Base-by-base conservation (phyloP, 1,284 basidiomycete genomes). In the Puccinia triticina region DNA sequence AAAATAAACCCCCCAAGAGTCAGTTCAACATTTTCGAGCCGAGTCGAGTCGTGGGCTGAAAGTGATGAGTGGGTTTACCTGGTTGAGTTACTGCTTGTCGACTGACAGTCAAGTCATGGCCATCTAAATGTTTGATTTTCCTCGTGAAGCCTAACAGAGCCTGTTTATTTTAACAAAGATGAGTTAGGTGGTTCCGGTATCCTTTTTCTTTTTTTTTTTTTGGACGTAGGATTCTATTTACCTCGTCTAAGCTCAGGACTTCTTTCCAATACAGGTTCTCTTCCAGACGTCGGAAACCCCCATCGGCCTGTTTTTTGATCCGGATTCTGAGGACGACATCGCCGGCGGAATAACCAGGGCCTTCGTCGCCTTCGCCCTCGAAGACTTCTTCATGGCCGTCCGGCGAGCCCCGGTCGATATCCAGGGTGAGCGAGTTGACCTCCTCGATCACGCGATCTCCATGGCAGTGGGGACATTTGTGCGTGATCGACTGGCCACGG, bases 361-460 rank as follows among this genome's bases (percentile, higher is more conserved):
- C 93, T 88, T 98, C 95, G 86, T 98, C 96, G 59, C 93, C 93
- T 87, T 97, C 95, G 32, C 94, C 94, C 84, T 95, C 93, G 84
- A 95, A 97, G 0, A 95, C 90, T 73, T 95, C 91, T 87, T 98
- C 93, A 85, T 93, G 92, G 0, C 93, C 94, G 86, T 98, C 95
- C 0, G 94, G 93, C 89, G 93, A 93, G 34, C 95, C 96, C 5
- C 91, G 90, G n/a, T 91, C 90, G 69, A 98, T 90, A 74, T 94
- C 93, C 48, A 95, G 89, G 29, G 91, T 91, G 84, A 98, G 91
- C 78, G 94, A 87, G 84, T 88, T 86, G 34, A 86, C 84, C 0
- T 85, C 85, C n/a, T 88, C 92, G 57, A 96, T 87, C 61, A 95
- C 92, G 86, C 96, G 95, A 73, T 91, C 88, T 0, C 94, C 94